Conservation (phyloP, 208 protist species). For the Trypanosoma avium region DNA sequence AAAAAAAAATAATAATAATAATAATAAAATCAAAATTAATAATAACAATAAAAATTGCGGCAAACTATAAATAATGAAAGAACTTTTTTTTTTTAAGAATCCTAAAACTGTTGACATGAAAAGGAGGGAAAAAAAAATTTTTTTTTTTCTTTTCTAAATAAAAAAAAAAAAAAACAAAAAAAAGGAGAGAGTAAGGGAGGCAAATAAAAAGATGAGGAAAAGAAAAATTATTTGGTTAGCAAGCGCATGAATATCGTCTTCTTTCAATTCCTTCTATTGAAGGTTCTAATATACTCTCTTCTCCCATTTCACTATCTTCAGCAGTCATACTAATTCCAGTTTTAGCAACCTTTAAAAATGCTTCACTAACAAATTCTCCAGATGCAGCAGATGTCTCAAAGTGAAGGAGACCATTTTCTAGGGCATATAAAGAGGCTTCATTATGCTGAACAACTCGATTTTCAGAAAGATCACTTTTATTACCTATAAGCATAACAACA, state of each 20-base stretch:
- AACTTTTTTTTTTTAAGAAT: too few relatives aligned
- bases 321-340: conserved; percentile 28
- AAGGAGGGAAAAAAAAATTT: conserved; percentile 22
- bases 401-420: conserved; percentile 87
- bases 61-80: too few relatives aligned
- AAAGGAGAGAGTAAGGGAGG: conserved; percentile 15
- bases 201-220: conserved; percentile 7
- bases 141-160: conserved; percentile 19
- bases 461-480: conserved; percentile 90
- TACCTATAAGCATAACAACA: conserved; percentile 92
- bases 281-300: neutral
- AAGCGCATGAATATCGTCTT: conserved; percentile 23
- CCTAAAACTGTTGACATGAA: neutral
- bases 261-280: neutral
- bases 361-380: conserved; percentile 94
- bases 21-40: neutral
- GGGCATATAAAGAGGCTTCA: conserved; percentile 92
- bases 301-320: conserved; percentile 12
- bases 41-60: neutral
- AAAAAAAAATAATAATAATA: neutral
- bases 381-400: conserved; percentile 92
- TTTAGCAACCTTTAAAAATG: conserved; percentile 89
- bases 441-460: conserved; percentile 92
- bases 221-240: conserved; percentile 12
- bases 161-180: conserved; percentile 13